A percentile compares a stretch with the other conserved stretches of the same genome.
These are phyloP conservation scores for Crucibulum laeve DNA, from an alignment of 768 basidiomycete genomes.

Conservation along the genomic window DNA sequence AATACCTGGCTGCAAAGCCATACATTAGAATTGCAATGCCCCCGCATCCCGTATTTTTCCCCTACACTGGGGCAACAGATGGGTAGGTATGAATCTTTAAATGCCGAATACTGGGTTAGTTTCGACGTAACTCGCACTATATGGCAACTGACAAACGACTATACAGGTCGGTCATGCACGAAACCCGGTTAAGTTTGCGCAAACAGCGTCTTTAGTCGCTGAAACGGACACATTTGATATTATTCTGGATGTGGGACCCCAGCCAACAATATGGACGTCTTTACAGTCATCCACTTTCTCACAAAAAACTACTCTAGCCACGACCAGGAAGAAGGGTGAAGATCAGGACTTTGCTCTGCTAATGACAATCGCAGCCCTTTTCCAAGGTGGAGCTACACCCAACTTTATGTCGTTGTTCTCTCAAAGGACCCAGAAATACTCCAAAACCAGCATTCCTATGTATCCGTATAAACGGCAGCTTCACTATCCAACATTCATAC, in stretches of 20 bases:
- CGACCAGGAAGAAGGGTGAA: slow-evolving; percentile 23
- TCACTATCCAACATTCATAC: slow-evolving; percentile 25
- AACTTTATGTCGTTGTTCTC: slow-evolving; percentile 19
- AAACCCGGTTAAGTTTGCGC: slow-evolving; percentile 23
- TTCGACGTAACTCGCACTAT: background rate
- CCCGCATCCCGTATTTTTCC: slow-evolving; percentile 24
- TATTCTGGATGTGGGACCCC: slow-evolving; percentile 29
- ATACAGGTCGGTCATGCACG: slow-evolving; percentile 27
- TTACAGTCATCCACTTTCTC: slow-evolving; percentile 21
- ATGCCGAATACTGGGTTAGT: slow-evolving; percentile 25
- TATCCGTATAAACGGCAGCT: slow-evolving; percentile 31
- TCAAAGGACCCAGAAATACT: slow-evolving; percentile 15
- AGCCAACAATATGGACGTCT: slow-evolving; percentile 26
- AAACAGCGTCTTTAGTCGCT: slow-evolving; percentile 17
- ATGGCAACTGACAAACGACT: background rate
- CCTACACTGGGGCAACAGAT: slow-evolving; percentile 22
- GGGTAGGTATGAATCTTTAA: slow-evolving; percentile 13
- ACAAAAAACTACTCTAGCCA: slow-evolving; percentile 16
- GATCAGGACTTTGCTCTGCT: slow-evolving; percentile 27
- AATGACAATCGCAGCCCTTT: slow-evolving; percentile 19
- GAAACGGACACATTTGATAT: slow-evolving; percentile 17
- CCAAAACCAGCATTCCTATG: slow-evolving; percentile 24
- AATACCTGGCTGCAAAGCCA: slow-evolving; percentile 22
- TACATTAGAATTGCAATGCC: slow-evolving; percentile 10
- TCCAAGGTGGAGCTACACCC: slow-evolving; percentile 20